A percentile compares a stretch with the other conserved stretches of the same genome.
Conservation (phyloP, 2,329 filamentous ascomycete species). For the Cytospora piceicola region DNA sequence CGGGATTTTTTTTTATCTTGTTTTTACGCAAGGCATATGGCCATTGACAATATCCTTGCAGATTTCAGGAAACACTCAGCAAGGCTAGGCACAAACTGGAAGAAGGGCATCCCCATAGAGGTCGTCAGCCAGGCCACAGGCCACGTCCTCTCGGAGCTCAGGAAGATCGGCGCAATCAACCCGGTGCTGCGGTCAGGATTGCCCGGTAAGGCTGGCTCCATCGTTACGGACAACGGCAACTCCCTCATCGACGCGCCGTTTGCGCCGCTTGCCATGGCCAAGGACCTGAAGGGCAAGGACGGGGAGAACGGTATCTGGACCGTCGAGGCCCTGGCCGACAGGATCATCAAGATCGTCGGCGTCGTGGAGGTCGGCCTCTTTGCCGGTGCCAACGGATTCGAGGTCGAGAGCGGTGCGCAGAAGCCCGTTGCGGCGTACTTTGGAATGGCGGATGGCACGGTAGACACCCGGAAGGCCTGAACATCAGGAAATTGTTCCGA, state of each 20-base stretch:
- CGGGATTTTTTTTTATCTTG: neutral
- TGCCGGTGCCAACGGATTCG: conserved; percentile 75
- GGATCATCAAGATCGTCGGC: conserved; percentile 80
- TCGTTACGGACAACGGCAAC: conserved; percentile 81
- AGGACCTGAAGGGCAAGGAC: conserved; percentile 54
- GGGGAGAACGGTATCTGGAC: conserved; percentile 75
- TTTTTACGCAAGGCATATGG: neutral
- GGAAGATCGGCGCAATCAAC: conserved; percentile 70
- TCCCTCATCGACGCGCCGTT: conserved; percentile 95
- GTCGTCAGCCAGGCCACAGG: conserved; percentile 84
- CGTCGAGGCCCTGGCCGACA: conserved; percentile 71
- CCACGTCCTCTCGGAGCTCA: conserved; percentile 74
- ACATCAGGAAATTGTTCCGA: neutral
- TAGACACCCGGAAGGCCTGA: conserved; percentile 50
- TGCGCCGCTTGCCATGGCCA: conserved; percentile 66
- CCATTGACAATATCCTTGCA: conserved; percentile 39
- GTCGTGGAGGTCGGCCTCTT: conserved; percentile 94
- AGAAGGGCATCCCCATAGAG: conserved; percentile 85
- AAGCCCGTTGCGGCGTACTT: conserved; percentile 96
- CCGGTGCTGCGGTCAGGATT: conserved; percentile 74
- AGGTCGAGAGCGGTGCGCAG: conserved; percentile 75
- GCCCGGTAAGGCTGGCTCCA: conserved; percentile 78
- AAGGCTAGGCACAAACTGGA: conserved; percentile 77
- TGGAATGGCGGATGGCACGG: conserved; percentile 78
- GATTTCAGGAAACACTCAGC: conserved; percentile 89